These are phyloP conservation scores for Zea mays DNA, from an alignment of 176 grass and related monocot genomes.

Conservation along the genomic window DNA sequence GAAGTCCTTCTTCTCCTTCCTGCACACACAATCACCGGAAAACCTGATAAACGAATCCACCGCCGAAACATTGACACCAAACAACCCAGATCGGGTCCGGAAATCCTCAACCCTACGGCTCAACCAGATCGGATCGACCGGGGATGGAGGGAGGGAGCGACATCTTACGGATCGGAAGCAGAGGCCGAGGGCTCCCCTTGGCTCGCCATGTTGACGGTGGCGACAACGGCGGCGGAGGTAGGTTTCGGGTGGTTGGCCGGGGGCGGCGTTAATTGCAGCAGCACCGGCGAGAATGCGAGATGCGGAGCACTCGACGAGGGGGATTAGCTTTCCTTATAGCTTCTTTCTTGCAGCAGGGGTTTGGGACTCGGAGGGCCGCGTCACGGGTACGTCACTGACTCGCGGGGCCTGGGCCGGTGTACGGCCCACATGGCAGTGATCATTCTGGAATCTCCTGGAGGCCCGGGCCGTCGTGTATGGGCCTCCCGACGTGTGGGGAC, in stretches of 20 bases:
- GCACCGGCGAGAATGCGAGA: slow-evolving; percentile 9
- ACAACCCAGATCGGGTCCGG: slow-evolving; percentile 12
- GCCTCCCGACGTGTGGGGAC: not conserved
- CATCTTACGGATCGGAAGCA: slow-evolving; percentile 63
- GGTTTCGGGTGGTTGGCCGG: not conserved
- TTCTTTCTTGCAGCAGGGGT: slow-evolving; percentile 41
- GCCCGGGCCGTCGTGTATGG: not conserved
- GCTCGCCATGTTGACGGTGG: slow-evolving; percentile 44
- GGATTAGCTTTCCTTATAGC: slow-evolving; percentile 29
- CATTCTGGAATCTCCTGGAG: not conserved
- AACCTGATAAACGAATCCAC: slow-evolving; percentile 4
- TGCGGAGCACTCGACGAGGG: not conserved
- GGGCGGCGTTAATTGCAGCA: slow-evolving; percentile 7
- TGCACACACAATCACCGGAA: slow-evolving; percentile 8
- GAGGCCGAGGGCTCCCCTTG: slow-evolving; percentile 63
- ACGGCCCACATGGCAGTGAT: slow-evolving; percentile 5
- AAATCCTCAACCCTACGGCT: slow-evolving; percentile 4
- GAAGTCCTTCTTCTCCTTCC: slow-evolving; percentile 80
- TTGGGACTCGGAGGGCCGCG: not conserved
- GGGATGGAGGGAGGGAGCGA: not conserved
- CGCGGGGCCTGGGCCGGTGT: accelerated
- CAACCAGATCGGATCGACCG: slow-evolving; percentile 32
- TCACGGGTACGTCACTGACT: not conserved
- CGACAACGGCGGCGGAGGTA: not conserved
- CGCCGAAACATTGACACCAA: not conserved